Percentiles rank a stretch among this genome's conserved stretches.
These are phyloP conservation scores for Pyricularia grisea DNA, from an alignment of 2,329 filamentous ascomycete species.

Conservation along the genomic window DNA sequence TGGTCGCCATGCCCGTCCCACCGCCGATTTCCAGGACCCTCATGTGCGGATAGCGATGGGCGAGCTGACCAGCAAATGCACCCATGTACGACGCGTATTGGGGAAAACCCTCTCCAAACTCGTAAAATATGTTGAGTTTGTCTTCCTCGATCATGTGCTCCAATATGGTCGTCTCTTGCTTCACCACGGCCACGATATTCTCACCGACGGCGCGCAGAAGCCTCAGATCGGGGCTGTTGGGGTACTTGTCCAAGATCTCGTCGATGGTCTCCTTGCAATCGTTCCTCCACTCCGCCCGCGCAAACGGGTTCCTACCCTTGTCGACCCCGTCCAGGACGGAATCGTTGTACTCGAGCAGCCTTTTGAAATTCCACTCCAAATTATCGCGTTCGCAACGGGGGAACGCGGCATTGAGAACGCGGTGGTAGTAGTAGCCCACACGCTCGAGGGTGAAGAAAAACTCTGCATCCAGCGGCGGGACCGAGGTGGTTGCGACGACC, in stretches of 20 bases:
- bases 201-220: slow-evolving; percentile 8
- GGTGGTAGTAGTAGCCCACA: neutral
- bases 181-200: slow-evolving; percentile 7
- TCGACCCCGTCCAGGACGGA: neutral
- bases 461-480: neutral
- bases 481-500: neutral
- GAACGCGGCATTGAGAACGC: neutral
- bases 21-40: slow-evolving; percentile 14
- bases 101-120: neutral
- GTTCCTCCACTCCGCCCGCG: neutral
- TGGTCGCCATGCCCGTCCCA: slow-evolving; percentile 7
- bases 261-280: neutral
- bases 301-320: neutral
- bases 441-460: neutral
- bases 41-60: slow-evolving; percentile 24
- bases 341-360: neutral
- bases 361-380: neutral
- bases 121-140: slow-evolving; percentile 23
- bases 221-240: slow-evolving; percentile 7
- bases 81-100: neutral
- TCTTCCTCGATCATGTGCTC: slow-evolving; percentile 23
- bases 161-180: slow-evolving; percentile 11
- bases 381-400: neutral
- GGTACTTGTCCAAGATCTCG: neutral
- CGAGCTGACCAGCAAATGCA: neutral